Base-by-base conservation (phyloP, 2,329 filamentous ascomycete genomes). In the Stenocarpella maydis region DNA sequence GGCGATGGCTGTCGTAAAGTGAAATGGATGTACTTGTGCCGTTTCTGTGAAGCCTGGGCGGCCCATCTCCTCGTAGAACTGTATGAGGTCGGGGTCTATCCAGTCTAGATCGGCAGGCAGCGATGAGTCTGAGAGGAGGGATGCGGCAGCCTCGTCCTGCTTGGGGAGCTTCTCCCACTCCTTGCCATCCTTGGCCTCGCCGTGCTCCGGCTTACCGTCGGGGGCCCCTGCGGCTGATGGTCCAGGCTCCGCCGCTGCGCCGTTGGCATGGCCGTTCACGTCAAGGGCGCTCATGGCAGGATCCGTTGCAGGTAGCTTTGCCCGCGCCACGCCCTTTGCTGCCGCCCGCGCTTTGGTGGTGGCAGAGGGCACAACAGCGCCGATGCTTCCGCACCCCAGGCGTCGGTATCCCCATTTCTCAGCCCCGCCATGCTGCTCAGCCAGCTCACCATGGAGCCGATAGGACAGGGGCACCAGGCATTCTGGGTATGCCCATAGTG, bases 11-110 rank as follows among this genome's bases (percentile, higher is more conserved):
- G 89, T 95, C 0, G 96, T 98, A 77, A 99, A 98, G 53, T 94
- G 90, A 71, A 91, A 92, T 0, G 96, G 96, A 76, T 99, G 95
- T 3, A 98, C 95, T 80, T 99, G 96, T 0, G 96, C 93, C 1
- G 96, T 98, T 71, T 94, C 92, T 1, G 86, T 87, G 0, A 90
- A 88, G 3, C 89, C 90, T 6, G 53, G 82, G 1, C 77, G 73
- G 28, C 93, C 94, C 94, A 98, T 98, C 77, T 91, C 89, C 41
- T 93, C 89, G 80, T 97, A 98, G 24, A 85, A 84, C 65, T 83
- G 82, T 26, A 97, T 81, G 2, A 90, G 82, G 5, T 90, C 88
- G 1, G 86, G 81, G 65, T 92, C 88, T 50, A 98, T 85, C 94
- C 95, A 99, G 79, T 97, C 91, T 15, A 98, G 83, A 72, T 97